Evolutionary conservation across 495 filamentous ascomycete genomes (phyloP), one percentile per base, ranked within the genome.

Genomic region (Penicillium macrosclerotiorum): DNA sequence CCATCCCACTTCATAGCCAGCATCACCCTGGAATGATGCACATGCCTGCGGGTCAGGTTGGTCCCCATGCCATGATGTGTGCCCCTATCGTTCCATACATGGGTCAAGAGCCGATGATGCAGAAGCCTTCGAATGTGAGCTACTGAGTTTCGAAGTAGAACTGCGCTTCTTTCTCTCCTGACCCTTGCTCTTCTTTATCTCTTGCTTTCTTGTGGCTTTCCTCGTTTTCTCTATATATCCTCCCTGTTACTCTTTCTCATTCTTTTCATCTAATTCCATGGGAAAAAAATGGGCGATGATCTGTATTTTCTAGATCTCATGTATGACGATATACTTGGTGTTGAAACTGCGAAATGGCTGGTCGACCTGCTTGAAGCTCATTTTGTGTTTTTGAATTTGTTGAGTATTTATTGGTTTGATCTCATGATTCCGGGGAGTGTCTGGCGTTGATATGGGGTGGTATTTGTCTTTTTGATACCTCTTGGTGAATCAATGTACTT

Each of bases 71-170:
- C 18, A 49, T 54, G 8, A 60, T 66, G 52, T 71, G 68, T 51
- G 60, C 64, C 4, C 65, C 65, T 5, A 49, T 57, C 35, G 59
- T 57, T 31, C 51, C 54, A 16, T 71, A 69, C 37, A 48, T 62
- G 27, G 53, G 55, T 14, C 47, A 60, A 38, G 46, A 58, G 8
- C 40, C 44, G 22, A 42, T 64, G 35, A 41, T 39, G 5, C 57
- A 59, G 48, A 55, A 59, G 35, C 53, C 51, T 16, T 42, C 51
- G 1, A 55, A 59, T 29, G 59, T 64, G 8, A 53, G 58, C 18
- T 60, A 62, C 25, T 68, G 51, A 29, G 25, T n/a, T n/a, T n/a
- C n/a, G n/a, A n/a, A n/a, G n/a, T n/a, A n/a, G n/a, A n/a, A n/a
- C n/a, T n/a, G n/a, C n/a, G n/a, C n/a, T n/a, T n/a, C n/a, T n/a